These are phyloP conservation scores for Eucalyptus caleyi DNA, from an alignment of 345 rosid genomes.

Conservation along the genomic window DNA sequence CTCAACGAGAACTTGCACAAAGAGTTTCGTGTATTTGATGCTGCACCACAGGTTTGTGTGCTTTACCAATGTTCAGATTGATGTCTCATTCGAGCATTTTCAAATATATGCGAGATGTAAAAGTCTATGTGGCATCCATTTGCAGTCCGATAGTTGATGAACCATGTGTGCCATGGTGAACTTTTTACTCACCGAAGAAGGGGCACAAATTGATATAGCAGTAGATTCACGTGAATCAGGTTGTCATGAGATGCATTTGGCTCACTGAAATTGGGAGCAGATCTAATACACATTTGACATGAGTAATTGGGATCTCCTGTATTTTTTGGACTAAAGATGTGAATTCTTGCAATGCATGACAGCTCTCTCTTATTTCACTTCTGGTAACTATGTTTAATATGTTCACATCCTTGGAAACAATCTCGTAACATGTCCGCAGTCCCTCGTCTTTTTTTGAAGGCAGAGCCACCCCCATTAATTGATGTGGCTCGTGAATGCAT, in stretches of 20 bases:
- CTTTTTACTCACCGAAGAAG: background rate
- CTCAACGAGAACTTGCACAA: conserved; percentile 78
- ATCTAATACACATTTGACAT: background rate
- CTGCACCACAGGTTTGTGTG: conserved; percentile 74
- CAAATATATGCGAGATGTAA: background rate
- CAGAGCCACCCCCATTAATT: background rate
- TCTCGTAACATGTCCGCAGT: background rate
- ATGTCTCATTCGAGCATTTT: background rate
- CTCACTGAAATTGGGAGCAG: background rate
- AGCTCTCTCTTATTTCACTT: background rate
- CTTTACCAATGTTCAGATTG: background rate
- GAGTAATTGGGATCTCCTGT: background rate
- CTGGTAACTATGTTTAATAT: background rate
- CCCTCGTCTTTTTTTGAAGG: background rate
- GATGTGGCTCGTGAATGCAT: background rate
- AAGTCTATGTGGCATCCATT: background rate
- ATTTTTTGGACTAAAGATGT: background rate
- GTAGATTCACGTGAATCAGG: background rate
- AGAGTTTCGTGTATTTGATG: conserved; percentile 85
- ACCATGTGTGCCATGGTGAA: background rate
- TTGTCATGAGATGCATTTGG: background rate
- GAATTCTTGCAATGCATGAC: background rate
- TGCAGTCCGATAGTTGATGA: background rate
- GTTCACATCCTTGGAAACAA: background rate
- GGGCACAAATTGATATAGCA: background rate